phyloP scores from a whole-genome alignment of 1,139 yeast genomes.

The Scheffersomyces stambukii region DNA sequence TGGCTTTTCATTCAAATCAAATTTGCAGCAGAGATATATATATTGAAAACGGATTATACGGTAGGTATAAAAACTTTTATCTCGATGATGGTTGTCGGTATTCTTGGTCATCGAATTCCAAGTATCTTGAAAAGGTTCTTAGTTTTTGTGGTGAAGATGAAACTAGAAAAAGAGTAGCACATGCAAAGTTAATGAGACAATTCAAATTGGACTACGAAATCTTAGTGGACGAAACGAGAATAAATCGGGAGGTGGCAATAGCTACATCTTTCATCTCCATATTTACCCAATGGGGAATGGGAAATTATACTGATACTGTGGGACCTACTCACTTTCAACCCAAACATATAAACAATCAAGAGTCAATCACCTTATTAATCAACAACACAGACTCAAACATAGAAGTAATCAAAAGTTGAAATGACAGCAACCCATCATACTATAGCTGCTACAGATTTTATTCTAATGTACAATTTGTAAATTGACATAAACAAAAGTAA shows the following conservation, averaged over 20 bases:
- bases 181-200: slow-evolving; percentile 53
- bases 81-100: slow-evolving; percentile 50
- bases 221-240: slow-evolving; percentile 41
- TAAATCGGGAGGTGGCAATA: slow-evolving; percentile 48
- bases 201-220: slow-evolving; percentile 59
- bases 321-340: slow-evolving; percentile 47
- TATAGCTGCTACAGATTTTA: background rate
- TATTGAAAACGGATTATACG: slow-evolving; percentile 31
- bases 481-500: slow-evolving; percentile 4
- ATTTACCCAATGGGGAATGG: slow-evolving; percentile 62
- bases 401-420: slow-evolving; percentile 2
- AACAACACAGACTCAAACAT: background rate
- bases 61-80: slow-evolving; percentile 39
- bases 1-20: slow-evolving; percentile 48
- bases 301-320: slow-evolving; percentile 48
- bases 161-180: slow-evolving; percentile 48
- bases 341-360: slow-evolving; percentile 8
- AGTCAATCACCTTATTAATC: background rate
- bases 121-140: slow-evolving; percentile 46
- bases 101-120: slow-evolving; percentile 51
- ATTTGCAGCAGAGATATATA: slow-evolving; percentile 41
- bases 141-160: slow-evolving; percentile 61
- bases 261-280: slow-evolving; percentile 58
- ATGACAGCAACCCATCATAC: slow-evolving; percentile 1
- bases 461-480: too few relatives aligned